Base-by-base conservation (phyloP, 345 rosid genomes). In the Ceriops zippeliana region DNA sequence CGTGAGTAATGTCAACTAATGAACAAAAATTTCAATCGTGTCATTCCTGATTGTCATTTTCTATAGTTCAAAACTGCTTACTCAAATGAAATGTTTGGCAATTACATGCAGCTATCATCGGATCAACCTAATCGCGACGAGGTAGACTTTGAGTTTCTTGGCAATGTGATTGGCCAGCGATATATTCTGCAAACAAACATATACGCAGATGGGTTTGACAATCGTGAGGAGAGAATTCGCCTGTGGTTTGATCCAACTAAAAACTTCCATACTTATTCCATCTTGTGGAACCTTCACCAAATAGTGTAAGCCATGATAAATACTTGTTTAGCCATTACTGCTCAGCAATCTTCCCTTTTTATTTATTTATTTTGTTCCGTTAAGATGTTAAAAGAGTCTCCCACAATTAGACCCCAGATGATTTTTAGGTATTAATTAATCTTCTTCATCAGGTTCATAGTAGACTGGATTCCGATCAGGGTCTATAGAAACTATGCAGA, bases 201-300 rank as follows among this genome's bases (percentile, higher is more conserved):
- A 26, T 93, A 56, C 47, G 87, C 83, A 0, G 81, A 90, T 63
- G 98, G 97, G 59, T 54, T 76, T 54, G 96, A 83, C 74, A 67
- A 89, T 62, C 85, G 93, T 4, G 97, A 90, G 52, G 89, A 90
- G 75, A 87, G 98, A 76, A 77, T 89, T 62, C 75, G 76, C 72
- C 86, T 90, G n/a, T 93, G 98, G 98, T 93, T 93, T 67, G 97
- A 93, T 73, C 97, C 98, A 46, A 84, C 96, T 1, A 79, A 67
- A 2, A 80, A 85, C 16, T 90, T 89, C 76, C 98, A 93, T 61
- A 93, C 76, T 8, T 93, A 93, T 69, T 83, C 98, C 30, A 52
- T 90, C 42, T 54, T 87, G 16, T 93, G 98, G 98, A 93, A 93
- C 79, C 80, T 85, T 78, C 74, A 89, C 78, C 97, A 93, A 66